Base-by-base conservation (phyloP, 345 rosid genomes). In the Firmiana major region DNA sequence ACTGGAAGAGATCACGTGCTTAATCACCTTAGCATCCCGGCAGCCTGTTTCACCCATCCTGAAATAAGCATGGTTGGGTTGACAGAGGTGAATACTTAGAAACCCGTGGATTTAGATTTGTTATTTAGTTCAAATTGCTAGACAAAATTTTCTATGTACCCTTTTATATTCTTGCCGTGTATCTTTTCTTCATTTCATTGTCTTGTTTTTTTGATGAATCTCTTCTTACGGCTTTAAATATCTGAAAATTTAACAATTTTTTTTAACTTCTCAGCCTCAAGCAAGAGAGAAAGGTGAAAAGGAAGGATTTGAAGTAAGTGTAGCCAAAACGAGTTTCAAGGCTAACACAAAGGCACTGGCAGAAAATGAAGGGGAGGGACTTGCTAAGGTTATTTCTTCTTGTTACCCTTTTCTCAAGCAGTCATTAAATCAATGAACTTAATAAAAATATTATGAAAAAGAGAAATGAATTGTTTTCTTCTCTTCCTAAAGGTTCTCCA, bases 31-130 rank as follows among this genome's bases (percentile, higher is more conserved):
- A 92, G 97, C 80, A 89, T 97, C 79, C 98, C 99, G 22, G 99
- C 99, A 66, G 99, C 99, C 79, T 97, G 99, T 81, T 97, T 97
- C 89, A 97, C 99, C 53, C 99, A 97, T 83, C 99, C 99, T 74
- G 98, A 97, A 82, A 97, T 97, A 86, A 97, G 99, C 66, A 94
- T 97, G 98, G 99, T 94, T 82, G 99, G 99, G 83, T 79, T 97
- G 80, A 97, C 99, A 22, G 99, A 97, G 94, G 98, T 94, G 73
- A 63, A 57, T 78, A 57, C 64, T 49, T 34, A 46, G 45, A 67
- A 22, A 24, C 5, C 8, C 38, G n/a, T 54, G 9, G 17, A 15
- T 46, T 68, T 46, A 1, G 34, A 7, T 68, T 45, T 8, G 0
- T 15, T 68, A 24, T 46, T 13, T 3, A 68, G 31, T 42, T 66